A percentile compares a stretch with the other conserved stretches of the same genome.
phyloP scores from a whole-genome alignment of 2,329 filamentous ascomycete species.

The Ophiostoma sp. region DNA sequence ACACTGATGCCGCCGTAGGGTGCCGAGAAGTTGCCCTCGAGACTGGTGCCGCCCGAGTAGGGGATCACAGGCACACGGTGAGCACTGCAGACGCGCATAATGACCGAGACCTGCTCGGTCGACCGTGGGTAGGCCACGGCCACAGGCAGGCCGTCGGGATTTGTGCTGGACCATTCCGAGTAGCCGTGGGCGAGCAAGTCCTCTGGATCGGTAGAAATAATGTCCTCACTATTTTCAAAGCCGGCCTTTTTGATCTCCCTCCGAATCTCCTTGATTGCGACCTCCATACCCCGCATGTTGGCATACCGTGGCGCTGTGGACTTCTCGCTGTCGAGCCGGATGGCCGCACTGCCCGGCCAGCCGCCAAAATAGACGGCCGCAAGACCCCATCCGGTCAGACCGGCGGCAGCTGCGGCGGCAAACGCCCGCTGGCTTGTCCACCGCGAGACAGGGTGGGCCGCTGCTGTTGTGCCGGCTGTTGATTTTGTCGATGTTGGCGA shows the following conservation, averaged over 20 bases:
- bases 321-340: constrained; percentile 35
- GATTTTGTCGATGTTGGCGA: neutral
- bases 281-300: constrained; percentile 45
- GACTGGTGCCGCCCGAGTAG: constrained; percentile 80
- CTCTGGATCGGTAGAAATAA: constrained; percentile 63
- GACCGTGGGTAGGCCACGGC: constrained; percentile 64
- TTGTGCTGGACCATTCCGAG: constrained; percentile 65
- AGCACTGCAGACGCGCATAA: constrained; percentile 71
- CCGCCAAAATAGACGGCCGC: constrained; percentile 36
- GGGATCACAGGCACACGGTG: constrained; percentile 82
- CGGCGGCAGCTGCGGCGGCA: constrained; percentile 43
- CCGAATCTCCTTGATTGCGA: constrained; percentile 49
- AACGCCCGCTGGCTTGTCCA: constrained; percentile 41
- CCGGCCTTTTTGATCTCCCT: constrained; percentile 36
- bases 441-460: constrained; percentile 22
- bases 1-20: constrained; percentile 85
- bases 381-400: constrained; percentile 45
- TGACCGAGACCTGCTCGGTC: constrained; percentile 60
- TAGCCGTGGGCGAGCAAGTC: constrained; percentile 64
- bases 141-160: constrained; percentile 60
- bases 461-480: neutral
- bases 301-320: constrained; percentile 41
- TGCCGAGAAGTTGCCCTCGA: constrained; percentile 89
- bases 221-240: constrained; percentile 42
- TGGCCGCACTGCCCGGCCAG: constrained; percentile 30